Conservation (phyloP, 495 filamentous ascomycete species). For the Podospora bellae-mahoneyi region DNA sequence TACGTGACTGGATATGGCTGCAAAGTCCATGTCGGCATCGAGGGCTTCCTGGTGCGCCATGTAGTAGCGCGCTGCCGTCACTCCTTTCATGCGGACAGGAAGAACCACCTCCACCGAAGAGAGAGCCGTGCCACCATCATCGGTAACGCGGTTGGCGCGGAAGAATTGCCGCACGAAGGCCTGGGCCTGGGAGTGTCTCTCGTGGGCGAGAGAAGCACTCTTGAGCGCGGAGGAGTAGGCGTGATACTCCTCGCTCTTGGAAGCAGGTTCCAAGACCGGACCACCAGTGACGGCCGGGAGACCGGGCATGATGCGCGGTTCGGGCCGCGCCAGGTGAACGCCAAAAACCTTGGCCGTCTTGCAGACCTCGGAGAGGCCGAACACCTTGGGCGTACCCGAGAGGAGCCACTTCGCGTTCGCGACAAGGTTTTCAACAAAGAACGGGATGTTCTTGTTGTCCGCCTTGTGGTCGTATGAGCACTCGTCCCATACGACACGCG, state of each 20-base stretch:
- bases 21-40: slow-evolving; percentile 17
- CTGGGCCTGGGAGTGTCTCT: slow-evolving; percentile 32
- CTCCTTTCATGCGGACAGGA: slow-evolving; percentile 6
- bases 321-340: slow-evolving; percentile 43
- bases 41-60: slow-evolving; percentile 16
- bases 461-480: slow-evolving; percentile 53
- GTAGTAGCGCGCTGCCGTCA: slow-evolving; percentile 14
- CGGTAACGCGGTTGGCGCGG: slow-evolving; percentile 34
- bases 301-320: slow-evolving; percentile 32
- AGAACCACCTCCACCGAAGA: slow-evolving; percentile 10
- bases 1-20: slow-evolving; percentile 12
- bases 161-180: slow-evolving; percentile 33
- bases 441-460: slow-evolving; percentile 26
- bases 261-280: slow-evolving; percentile 24
- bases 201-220: slow-evolving; percentile 28
- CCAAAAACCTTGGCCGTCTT: slow-evolving; percentile 54
- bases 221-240: slow-evolving; percentile 24
- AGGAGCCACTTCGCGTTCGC: slow-evolving; percentile 62
- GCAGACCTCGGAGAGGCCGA: slow-evolving; percentile 58
- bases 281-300: slow-evolving; percentile 36
- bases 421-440: slow-evolving; percentile 39
- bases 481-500: slow-evolving; percentile 66
- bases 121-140: slow-evolving; percentile 5
- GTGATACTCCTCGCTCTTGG: slow-evolving; percentile 34
- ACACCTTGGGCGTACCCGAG: slow-evolving; percentile 61